phyloP scores from a whole-genome alignment of 352 stramenopile genomes.

The Phytophthora pisi region DNA sequence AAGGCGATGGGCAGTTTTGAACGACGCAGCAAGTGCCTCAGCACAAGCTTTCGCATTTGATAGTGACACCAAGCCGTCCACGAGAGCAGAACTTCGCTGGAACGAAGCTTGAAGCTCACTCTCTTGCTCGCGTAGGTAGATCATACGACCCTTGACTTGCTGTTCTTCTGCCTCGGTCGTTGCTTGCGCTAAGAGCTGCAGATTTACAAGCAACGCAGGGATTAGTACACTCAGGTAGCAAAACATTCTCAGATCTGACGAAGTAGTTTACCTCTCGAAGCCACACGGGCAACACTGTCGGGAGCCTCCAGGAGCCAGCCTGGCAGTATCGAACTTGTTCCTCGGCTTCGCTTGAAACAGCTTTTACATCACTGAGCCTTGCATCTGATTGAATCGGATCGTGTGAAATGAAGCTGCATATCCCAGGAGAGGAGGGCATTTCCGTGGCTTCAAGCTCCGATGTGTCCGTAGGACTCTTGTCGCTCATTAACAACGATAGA shows the following conservation, averaged over 20 bases:
- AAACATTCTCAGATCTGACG: not conserved
- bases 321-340: conserved; percentile 16
- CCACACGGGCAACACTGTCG: conserved; percentile 23
- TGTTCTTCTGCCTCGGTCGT: conserved; percentile 26
- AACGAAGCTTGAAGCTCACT: conserved; percentile 27
- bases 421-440: not conserved
- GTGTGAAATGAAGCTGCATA: conserved; percentile 28
- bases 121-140: conserved; percentile 12
- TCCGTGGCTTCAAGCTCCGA: not conserved
- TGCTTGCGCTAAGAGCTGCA: conserved; percentile 24
- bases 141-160: conserved; percentile 19
- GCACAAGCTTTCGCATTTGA: conserved; percentile 18
- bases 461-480: not conserved
- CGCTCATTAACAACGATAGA: conserved; percentile 10
- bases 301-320: conserved; percentile 19
- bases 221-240: not conserved
- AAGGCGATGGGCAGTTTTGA: conserved; percentile 13
- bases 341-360: not conserved
- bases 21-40: conserved; percentile 19
- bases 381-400: conserved; percentile 10
- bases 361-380: not conserved
- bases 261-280: conserved; percentile 23
- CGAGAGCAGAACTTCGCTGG: conserved; percentile 16
- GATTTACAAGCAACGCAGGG: not conserved
- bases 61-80: conserved; percentile 23